Evolutionary conservation across 805 yeast species (phyloP).

Genomic region (Nadsonia fulvescens): DNA sequence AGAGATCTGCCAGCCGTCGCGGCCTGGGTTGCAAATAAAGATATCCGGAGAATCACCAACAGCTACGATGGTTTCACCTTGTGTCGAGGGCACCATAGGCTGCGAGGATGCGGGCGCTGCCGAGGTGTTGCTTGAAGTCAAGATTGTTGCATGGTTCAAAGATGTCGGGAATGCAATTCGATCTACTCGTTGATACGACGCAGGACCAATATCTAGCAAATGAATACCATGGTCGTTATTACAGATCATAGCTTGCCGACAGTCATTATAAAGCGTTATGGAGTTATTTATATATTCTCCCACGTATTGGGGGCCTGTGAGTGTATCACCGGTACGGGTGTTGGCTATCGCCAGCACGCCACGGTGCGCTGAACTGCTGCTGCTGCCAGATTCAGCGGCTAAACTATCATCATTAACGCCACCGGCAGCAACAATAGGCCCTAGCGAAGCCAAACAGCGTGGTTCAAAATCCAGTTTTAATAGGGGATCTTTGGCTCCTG

Average conservation of each 20-base stretch:
- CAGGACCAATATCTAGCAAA: slow-evolving; percentile 31
- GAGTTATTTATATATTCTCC: slow-evolving; percentile 78
- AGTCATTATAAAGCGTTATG: slow-evolving; percentile 26
- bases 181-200: slow-evolving; percentile 3
- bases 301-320: slow-evolving; percentile 29
- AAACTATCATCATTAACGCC: slow-evolving; percentile 25
- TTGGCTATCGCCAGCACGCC: slow-evolving; percentile 49
- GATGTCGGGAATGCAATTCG: slow-evolving; percentile 3
- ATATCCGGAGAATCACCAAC: slow-evolving; percentile 68
- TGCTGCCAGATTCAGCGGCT: slow-evolving; percentile 14
- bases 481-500: slow-evolving; percentile 22
- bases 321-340: slow-evolving; percentile 27
- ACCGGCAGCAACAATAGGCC: slow-evolving; percentile 31
- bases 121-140: slow-evolving; percentile 4
- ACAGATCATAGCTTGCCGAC: slow-evolving; percentile 48
- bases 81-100: too few relatives aligned
- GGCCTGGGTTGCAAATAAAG: slow-evolving; percentile 23
- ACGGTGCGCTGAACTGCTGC: slow-evolving; percentile 19
- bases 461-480: slow-evolving; percentile 47
- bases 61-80: slow-evolving; percentile 24
- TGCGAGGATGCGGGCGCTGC: neutral
- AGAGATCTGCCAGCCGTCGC: slow-evolving; percentile 15
- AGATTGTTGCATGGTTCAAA: slow-evolving; percentile 5
- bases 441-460: slow-evolving; percentile 45
- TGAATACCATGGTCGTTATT: slow-evolving; percentile 69